phyloP scores from a whole-genome alignment of 2,329 filamentous ascomycete genomes.

The Trichoderma arundinaceum region DNA sequence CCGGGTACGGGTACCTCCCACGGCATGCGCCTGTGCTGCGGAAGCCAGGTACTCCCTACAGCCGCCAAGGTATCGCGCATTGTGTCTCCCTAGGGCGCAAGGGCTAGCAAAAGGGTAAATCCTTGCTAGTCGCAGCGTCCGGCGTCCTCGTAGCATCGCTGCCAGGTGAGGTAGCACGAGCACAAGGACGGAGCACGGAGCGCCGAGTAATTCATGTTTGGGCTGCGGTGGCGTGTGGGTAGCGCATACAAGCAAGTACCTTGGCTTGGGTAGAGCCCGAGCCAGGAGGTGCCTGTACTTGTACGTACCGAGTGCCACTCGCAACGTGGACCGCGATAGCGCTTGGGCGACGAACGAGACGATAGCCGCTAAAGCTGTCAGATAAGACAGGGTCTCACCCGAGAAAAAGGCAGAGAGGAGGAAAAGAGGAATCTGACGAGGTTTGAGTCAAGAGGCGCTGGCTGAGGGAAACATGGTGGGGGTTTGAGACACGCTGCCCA shows the following conservation, averaged over 20 bases:
- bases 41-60: constrained; percentile 19
- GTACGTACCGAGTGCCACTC: background rate
- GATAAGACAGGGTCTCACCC: background rate
- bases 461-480: background rate
- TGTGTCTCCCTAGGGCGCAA: background rate
- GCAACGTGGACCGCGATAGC: background rate
- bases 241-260: background rate
- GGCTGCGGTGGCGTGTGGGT: background rate
- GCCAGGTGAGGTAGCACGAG: no score
- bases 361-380: constrained; percentile 6
- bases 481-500: constrained; percentile 13
- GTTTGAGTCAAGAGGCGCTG: background rate
- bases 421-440: background rate
- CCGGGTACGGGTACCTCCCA: constrained; percentile 7
- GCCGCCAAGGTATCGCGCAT: background rate
- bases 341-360: background rate
- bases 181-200: no score
- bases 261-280: no score
- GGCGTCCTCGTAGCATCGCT: background rate
- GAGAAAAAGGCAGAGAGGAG: background rate
- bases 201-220: no score
- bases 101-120: constrained; percentile 12
- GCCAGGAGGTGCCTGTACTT: background rate
- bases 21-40: constrained; percentile 4
- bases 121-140: constrained; percentile 14